Conservation (phyloP, 2,329 filamentous ascomycete species). For the Exophiala aquamarina region DNA sequence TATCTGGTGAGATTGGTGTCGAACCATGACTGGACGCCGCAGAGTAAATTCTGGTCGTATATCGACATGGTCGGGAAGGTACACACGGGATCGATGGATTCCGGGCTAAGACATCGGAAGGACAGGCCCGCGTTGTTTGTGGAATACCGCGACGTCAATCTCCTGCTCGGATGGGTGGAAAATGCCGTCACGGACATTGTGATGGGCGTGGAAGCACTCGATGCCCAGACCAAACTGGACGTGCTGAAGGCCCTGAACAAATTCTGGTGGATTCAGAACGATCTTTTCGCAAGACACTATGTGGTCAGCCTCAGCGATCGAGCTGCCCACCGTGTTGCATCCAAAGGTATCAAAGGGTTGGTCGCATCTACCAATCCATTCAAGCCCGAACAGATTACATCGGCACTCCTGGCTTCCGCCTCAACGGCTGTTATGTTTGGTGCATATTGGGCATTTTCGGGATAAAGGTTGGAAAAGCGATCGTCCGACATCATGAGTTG, state of each 20-base stretch:
- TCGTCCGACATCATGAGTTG: too few species aligned
- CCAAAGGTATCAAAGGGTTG: too few species aligned
- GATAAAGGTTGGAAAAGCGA: too few species aligned
- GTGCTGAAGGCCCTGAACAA: constrained; percentile 32
- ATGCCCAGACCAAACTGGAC: constrained; percentile 27
- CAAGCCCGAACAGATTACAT: too few species aligned
- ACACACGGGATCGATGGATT: constrained; percentile 29
- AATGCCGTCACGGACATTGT: constrained; percentile 31
- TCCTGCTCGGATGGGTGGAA: constrained; percentile 31
- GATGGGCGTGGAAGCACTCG: constrained; percentile 29
- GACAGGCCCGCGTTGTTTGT: constrained; percentile 30
- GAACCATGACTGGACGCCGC: constrained; percentile 32
- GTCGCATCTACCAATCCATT: too few species aligned
- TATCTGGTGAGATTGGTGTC: constrained; percentile 31
- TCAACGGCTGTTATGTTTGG: too few species aligned
- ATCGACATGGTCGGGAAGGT: constrained; percentile 33
- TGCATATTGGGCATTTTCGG: too few species aligned
- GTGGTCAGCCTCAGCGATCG: too few species aligned
- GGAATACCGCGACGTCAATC: constrained; percentile 31
- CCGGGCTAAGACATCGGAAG: constrained; percentile 30
- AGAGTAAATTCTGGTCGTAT: constrained; percentile 32
- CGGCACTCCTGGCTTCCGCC: too few species aligned
- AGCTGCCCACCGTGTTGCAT: too few species aligned
- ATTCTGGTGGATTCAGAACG: constrained; percentile 35
- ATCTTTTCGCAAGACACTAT: constrained; percentile 33